Base-by-base conservation (phyloP, 2,329 filamentous ascomycete species). In the Trichophyton benhamiae region DNA sequence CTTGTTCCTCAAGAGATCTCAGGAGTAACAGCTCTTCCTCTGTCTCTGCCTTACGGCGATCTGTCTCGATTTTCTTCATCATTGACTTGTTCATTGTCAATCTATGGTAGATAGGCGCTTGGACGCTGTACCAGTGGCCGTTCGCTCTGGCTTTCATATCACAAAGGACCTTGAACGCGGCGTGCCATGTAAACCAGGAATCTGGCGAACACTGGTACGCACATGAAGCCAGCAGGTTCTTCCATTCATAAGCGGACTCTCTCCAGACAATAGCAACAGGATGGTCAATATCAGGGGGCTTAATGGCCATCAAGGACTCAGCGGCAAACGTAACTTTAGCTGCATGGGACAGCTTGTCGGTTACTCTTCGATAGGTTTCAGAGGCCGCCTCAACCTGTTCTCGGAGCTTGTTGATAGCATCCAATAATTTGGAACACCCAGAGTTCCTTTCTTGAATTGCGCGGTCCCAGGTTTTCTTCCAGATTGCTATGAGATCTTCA, bases 141-240 rank as follows among this genome's bases (percentile, higher is more conserved):
- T 53, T 8, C 1, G 64, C 62, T 11, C 46, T 53, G 8, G 67
- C 66, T 61, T 74, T 74, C 6, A 74, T 65, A 27, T 67, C 62
- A 53, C 71, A 72, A 3, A 74, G 64, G 30, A 68, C 65, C 1
- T 62, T 44, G 5, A 69, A 70, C 0, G 66, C 68, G 0, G 67
- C 63, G 27, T 68, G 65, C 68, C 68, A 72, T 13, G 64, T 53
- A 22, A 63, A 68, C 3, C 61, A 61, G 5, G 17, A 22, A 36
- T 22, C 25, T 25, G 17, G 25, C 22, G 25, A n/a, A 38, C 59
- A 1, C 11, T 65, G 59, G 63, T 78, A 76, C 0, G 70, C 65
- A 30, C 68, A 74, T 1, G 75, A 77, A 1, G 77, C 76, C 46
- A 76, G 65, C 3, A 78, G 41, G 3, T 65, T 65, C 6, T 66